Percentiles rank a stretch among this genome's conserved stretches.
Conservation (phyloP, 306 rosid genomes). For the Alnus glutinosa region DNA sequence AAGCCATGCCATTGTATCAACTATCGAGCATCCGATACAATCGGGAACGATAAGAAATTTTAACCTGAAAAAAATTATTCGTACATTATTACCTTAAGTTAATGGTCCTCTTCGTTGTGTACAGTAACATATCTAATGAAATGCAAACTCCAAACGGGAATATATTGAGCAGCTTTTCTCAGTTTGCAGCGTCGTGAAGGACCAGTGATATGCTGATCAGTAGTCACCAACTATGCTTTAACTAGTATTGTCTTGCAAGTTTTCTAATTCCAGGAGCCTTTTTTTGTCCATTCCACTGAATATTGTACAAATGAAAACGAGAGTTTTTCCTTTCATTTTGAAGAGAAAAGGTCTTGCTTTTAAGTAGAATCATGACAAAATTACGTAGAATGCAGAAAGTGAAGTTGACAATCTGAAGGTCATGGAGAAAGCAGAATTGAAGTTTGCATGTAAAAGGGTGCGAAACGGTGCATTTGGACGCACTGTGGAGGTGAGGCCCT, state of each 20-base stretch:
- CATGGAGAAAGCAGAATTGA: neutral
- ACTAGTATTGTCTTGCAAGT: neutral
- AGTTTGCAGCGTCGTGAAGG: neutral
- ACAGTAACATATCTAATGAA: neutral
- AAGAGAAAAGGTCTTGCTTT: neutral
- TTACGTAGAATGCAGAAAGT: neutral
- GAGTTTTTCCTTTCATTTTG: neutral
- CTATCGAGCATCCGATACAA: too few species aligned
- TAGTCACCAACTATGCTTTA: neutral
- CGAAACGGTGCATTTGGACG: conserved; percentile 3
- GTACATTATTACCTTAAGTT: too few species aligned
- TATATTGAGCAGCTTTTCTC: neutral
- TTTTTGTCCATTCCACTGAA: neutral
- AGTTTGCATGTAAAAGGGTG: neutral
- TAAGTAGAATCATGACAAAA: neutral
- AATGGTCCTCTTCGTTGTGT: too few species aligned
- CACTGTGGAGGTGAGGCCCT: conserved; percentile 5
- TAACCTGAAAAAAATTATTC: too few species aligned
- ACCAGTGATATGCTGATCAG: neutral
- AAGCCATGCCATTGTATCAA: too few species aligned
- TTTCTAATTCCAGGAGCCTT: neutral
- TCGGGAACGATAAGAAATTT: too few species aligned
- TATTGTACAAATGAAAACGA: neutral
- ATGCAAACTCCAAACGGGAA: neutral
- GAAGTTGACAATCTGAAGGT: conserved; percentile 5